Conservation (phyloP, 345 rosid genomes). For the Litchi chinensis region DNA sequence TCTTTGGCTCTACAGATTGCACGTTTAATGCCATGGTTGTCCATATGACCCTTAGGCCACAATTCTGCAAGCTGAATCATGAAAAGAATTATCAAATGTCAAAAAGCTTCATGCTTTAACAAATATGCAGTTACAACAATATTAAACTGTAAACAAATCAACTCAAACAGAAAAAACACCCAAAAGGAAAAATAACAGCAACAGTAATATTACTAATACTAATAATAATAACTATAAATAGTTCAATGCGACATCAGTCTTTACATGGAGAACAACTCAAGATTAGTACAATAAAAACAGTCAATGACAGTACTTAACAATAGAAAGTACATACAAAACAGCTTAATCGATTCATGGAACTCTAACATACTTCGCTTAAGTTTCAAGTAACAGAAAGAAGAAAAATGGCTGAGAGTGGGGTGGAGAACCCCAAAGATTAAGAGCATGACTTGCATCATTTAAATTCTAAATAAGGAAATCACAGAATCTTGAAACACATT, state of each 20-base stretch:
- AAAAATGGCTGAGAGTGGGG: no score
- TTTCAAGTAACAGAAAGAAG: not conserved
- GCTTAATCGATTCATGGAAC: no score
- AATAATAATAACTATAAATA: not conserved
- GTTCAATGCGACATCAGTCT: not conserved
- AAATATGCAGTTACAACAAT: not conserved
- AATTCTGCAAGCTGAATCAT: conserved; percentile 72
- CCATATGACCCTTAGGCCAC: conserved; percentile 89
- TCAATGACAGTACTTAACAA: not conserved
- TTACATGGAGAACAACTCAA: not conserved
- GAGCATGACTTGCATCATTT: not conserved
- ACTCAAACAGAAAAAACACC: not conserved
- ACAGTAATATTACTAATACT: not conserved
- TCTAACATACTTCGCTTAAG: not conserved
- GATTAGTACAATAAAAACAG: not conserved
- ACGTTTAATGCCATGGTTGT: conserved; percentile 86
- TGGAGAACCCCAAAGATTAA: not conserved
- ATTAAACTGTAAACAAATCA: not conserved
- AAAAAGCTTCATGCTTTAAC: conserved; percentile 22
- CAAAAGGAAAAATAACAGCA: not conserved
- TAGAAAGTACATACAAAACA: no score
- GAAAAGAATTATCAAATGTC: conserved; percentile 24
- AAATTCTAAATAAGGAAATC: not conserved
- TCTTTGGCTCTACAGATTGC: conserved; percentile 91
- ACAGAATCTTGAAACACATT: not conserved